Evolutionary conservation across 2,329 filamentous ascomycete species (phyloP), one percentile per base, ranked within the genome.

Genomic region (Neofusicoccum sp.): DNA sequence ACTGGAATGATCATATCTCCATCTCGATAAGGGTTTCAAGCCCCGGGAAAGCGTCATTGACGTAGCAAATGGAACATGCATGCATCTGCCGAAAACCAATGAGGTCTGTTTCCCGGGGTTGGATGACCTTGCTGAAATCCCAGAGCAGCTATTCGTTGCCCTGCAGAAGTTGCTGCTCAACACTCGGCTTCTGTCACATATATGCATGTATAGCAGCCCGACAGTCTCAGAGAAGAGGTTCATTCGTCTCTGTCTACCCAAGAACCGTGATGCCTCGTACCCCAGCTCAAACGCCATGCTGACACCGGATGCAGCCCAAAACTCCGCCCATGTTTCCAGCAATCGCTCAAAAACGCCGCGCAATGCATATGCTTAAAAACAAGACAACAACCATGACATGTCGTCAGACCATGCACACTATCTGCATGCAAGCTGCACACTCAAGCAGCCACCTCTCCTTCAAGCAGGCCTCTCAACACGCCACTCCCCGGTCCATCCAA

Each of bases 401-500:
- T 14, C 31, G 41, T 36, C 54, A 58, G 33, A 5, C 22, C 14
- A 56, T 47, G 37, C 37, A 50, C 7, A 9, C 6, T 29, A 37
- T 45, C 47, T 50, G 11, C n/a, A 43, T n/a, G 14, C 22, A 22
- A 58, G 33, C 8, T 12, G 22, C 45, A 12, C n/a, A 52, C 33
- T 54, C 39, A 44, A 16, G 31, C 50, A 37, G 47, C 22, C 31
- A 49, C 22, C 12, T 62, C 61, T 8, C 60, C 64, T 28, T 64
- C 71, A 34, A 71, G 67, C 33, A 77, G 37, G 50, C 68, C 71
- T 65, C 67, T 76, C 29, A 78, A 66, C 45, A 77, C 75, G 43
- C 67, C 66, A 48, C 71, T 73, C 11, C 83, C 83, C 1, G 36
- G 45, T n/a, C 82, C 77, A 29, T 84, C 82, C 48, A 76, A 85